Base-by-base conservation (phyloP, 495 filamentous ascomycete genomes). In the Aspergillus carlsbadensis region DNA sequence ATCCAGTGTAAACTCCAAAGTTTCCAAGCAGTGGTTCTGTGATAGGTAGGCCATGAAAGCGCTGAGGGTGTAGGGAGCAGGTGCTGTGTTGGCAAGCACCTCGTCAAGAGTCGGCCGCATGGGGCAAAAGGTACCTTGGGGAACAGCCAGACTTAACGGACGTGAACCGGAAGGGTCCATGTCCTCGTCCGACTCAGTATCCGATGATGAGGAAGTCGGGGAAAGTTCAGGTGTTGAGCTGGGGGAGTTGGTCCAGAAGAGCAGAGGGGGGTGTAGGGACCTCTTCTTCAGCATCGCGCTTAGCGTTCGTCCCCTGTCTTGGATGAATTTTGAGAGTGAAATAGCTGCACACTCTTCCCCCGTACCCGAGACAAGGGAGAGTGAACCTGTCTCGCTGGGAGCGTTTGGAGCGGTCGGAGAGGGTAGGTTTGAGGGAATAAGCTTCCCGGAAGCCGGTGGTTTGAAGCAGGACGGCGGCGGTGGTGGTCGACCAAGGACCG, bases 31-130 rank as follows among this genome's bases (percentile, higher is more conserved):
- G 71, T 98, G 95, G 60, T 98, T 98, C 63, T 96, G 92, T 2
- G 95, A 97, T 21, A 98, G 83, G 67, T 94, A 99, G 48, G 93
- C 94, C 83, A 90, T 98, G 73, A 99, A 98, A 20, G 95, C 94
- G 60, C 84, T 84, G 15, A 98, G 81, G 2, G 92, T 97, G 79
- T 92, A 98, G 61, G 95, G 95, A 36, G 91, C 86, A 0, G 90
- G 87, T 50, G 95, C 89, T 20, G 83, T 84, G 66, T 96, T 92
- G 36, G 89, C 84, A 41, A 99, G 81, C 13, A 99, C 91, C 59
- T 98, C 92, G 45, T 86, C 77, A 45, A 99, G 75, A 29, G 90
- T 89, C 14, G 95, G 95, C 57, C 88, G 81, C 66, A 88, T 87
- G 17, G 85, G 80, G 69, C 83, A 87, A 60, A 85, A 89, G 34